These are phyloP conservation scores for Zea mays DNA, from an alignment of 176 grass and related monocot genomes.

Conservation along the genomic window Zm-B73-REFERENCE-NAM-5.0 NC_050098.1:119021001-119021500, in stretches of 20 bases:
- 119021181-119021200: background rate
- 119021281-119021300: background rate
- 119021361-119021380: background rate
- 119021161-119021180: background rate
- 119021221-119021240: constrained; percentile 1
- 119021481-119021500: too few species aligned
- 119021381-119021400: background rate
- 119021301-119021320: background rate
- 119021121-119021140: constrained; percentile 46
- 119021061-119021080: constrained; percentile 67
- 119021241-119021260: background rate
- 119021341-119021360: background rate
- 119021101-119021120: constrained; percentile 73
- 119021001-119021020: constrained; percentile 57
- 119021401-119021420: background rate
- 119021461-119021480: too few species aligned
- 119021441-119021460: too few species aligned
- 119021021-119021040: constrained; percentile 76
- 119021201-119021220: background rate
- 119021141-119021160: background rate
- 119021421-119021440: background rate
- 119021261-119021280: background rate
- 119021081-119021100: constrained; percentile 57
- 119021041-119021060: constrained; percentile 82
- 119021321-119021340: background rate